phyloP scores from a whole-genome alignment of 169 alveolate genomes.

The Sarcocystis neurona region DNA sequence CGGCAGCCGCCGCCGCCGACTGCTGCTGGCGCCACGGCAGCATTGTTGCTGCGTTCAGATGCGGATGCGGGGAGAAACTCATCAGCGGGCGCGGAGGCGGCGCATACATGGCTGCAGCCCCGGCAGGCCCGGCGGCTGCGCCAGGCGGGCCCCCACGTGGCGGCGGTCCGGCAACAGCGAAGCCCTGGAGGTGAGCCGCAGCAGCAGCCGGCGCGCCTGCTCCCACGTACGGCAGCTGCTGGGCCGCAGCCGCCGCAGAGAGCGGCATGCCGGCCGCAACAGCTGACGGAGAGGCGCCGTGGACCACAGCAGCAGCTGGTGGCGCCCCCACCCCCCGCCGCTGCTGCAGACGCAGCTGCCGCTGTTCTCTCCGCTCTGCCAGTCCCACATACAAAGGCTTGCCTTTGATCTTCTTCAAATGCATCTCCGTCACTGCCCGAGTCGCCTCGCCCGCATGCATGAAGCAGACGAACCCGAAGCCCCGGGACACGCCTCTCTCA shows the following conservation, averaged over 20 bases:
- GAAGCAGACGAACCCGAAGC: conserved; percentile 98
- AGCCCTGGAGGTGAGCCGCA: conserved; percentile 12
- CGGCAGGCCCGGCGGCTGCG: conserved; percentile 22
- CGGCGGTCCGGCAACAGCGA: background rate
- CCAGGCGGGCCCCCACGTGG: background rate
- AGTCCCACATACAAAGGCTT: conserved; percentile 93
- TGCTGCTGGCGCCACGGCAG: conserved; percentile 67
- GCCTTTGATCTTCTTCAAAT: conserved; percentile 82
- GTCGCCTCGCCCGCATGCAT: conserved; percentile 95
- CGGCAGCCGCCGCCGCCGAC: conserved; percentile 49
- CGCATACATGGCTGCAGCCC: conserved; percentile 41
- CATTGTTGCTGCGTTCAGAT: conserved; percentile 50
- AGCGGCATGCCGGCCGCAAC: conserved; percentile 27
- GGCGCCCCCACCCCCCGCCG: conserved; percentile 81
- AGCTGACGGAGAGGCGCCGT: conserved; percentile 28
- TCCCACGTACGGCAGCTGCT: background rate
- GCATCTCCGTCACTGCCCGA: conserved; percentile 96
- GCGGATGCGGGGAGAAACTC: conserved; percentile 64
- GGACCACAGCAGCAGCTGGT: conserved; percentile 47
- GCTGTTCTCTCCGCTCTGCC: conserved; percentile 90
- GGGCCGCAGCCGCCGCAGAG: conserved; percentile 20
- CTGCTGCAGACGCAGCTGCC: conserved; percentile 88
- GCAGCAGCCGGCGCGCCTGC: conserved; percentile 9
- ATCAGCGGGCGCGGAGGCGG: conserved; percentile 54
- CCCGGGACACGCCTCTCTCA: conserved; percentile 91